Base-by-base conservation (phyloP, 768 basidiomycete genomes). In the Coprinopsis sp. region DNA sequence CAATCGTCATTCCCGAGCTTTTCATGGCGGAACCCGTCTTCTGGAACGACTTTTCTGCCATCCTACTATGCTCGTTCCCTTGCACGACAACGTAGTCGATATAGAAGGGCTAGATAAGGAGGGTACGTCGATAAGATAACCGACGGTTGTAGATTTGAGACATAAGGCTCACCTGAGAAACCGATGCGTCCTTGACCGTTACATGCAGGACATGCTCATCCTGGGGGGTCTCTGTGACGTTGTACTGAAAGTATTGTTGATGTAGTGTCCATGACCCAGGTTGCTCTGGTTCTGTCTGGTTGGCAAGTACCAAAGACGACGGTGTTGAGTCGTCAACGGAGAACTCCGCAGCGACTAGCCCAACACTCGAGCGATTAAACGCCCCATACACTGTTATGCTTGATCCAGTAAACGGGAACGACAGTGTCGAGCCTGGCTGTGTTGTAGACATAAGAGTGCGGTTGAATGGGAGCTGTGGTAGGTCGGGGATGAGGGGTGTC, bases 371-470 rank as follows among this genome's bases (percentile, higher is more conserved):
- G 27, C 14, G 19, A 21, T 43, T 41, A 11, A 37, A 33, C 14
- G 27, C 47, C 7, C 47, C 47, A 22, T 28, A 42, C 10, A 49
- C 47, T 8, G 47, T n/a, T 22, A 49, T 33, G 10, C 38, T 49
- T 18, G 29, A 22, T 2, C 47, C 47, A 10, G 40, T 40, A 19
- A 49, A 49, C 7, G 19, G 33, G 21, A 49, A 33, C 6, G 39
- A 5, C n/a, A 49, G 43, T 3, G 30, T 28, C 16, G 38, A 19
- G 7, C 47, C 47, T 7, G 2, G 13, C 25, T 41, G 30, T 13
- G 19, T 19, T 14, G 47, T 43, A 6, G 38, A 25, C 24, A 33
- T 34, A 18, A 42, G 24, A 4, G 39, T 49, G 27, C 36, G 13
- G 38, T 43, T 43, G 40, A 49, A 49, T 4, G 47, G 47, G 7